These are phyloP conservation scores for Cryptococcus hybrid DNA, from an alignment of 1,284 basidiomycete genomes.

Conservation along the genomic window DNA sequence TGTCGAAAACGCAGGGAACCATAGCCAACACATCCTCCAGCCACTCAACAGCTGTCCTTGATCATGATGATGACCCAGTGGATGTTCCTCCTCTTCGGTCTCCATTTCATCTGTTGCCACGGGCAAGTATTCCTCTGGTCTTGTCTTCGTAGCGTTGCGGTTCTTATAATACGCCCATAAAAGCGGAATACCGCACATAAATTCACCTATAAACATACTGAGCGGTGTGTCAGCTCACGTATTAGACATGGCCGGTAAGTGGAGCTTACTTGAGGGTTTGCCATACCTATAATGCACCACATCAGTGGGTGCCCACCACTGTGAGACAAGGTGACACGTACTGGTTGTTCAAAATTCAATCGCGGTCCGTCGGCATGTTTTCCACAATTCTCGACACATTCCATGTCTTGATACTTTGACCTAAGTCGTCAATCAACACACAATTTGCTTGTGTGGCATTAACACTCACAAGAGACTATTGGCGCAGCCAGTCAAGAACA, in stretches of 20 bases:
- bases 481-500: conserved; percentile 55
- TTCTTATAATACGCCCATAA: conserved; percentile 58
- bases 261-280: conserved; percentile 79
- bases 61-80: background rate
- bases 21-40: conserved; percentile 41
- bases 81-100: conserved; percentile 13
- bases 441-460: background rate
- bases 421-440: conserved; percentile 15
- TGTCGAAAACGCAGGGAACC: conserved; percentile 51
- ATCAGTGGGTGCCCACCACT: background rate
- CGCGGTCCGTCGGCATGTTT: conserved; percentile 52
- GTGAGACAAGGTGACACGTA: conserved; percentile 14
- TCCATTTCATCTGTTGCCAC: conserved; percentile 14
- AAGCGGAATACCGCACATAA: conserved; percentile 85
- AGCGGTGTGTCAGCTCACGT: conserved; percentile 15
- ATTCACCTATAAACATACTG: conserved; percentile 75
- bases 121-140: conserved; percentile 19
- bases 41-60: conserved; percentile 24
- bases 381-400: conserved; percentile 86
- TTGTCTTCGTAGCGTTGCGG: conserved; percentile 1
- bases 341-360: conserved; percentile 81
- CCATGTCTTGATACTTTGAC: conserved; percentile 65
- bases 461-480: conserved; percentile 47
- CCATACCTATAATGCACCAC: conserved; percentile 59
- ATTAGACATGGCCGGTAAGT: too few species aligned